A percentile compares a stretch with the other conserved stretches of the same genome.
phyloP scores from a whole-genome alignment of 305 asterid genomes.

The Fraxinus angustifolia region DNA sequence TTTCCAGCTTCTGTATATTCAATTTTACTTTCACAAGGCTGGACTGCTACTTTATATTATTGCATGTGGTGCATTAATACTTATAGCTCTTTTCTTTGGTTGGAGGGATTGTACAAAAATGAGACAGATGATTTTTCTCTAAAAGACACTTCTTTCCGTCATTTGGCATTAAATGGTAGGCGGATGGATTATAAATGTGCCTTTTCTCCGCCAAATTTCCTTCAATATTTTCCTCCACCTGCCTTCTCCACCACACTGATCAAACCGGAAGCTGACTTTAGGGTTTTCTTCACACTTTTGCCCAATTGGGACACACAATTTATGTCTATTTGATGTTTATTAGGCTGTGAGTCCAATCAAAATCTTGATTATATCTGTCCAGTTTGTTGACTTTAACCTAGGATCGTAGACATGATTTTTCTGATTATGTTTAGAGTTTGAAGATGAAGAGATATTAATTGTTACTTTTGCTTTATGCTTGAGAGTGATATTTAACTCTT shows the following conservation, averaged over 20 bases:
- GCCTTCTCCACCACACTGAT: not conserved
- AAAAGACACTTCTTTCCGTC: not conserved
- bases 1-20: slow-evolving; percentile 18
- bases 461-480: not conserved
- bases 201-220: slow-evolving; percentile 9
- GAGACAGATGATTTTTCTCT: not conserved
- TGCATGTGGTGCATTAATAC: slow-evolving; percentile 7
- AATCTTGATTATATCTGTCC: not conserved
- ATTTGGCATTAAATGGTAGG: not conserved
- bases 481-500: not conserved
- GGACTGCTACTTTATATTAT: slow-evolving; percentile 1
- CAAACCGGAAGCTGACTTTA: not conserved
- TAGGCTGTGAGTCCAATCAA: not conserved
- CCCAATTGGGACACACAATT: not conserved
- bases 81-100: not conserved
- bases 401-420: not conserved
- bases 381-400: not conserved
- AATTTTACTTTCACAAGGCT: slow-evolving; percentile 6
- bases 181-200: not conserved
- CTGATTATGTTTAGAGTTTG: not conserved
- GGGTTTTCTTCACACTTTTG: not conserved
- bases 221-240: not conserved
- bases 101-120: slow-evolving; percentile 6
- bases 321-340: not conserved
- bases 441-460: not conserved